These are phyloP conservation scores for Ceratobasidium sp. DNA, from an alignment of 1,284 basidiomycete species.

Conservation along the genomic window DNA sequence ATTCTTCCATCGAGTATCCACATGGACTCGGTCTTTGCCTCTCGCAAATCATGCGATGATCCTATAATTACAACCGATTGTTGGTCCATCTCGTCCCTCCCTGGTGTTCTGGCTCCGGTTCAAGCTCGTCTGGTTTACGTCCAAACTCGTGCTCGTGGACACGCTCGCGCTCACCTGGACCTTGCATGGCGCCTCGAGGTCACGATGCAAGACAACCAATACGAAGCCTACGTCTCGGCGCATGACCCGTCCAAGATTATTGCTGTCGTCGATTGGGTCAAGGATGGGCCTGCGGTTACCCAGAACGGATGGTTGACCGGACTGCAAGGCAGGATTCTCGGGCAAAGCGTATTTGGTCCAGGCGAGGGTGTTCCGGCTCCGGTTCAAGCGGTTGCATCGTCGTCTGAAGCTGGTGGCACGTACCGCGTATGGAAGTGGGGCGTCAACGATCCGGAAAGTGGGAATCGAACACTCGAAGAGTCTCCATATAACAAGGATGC, in stretches of 20 bases:
- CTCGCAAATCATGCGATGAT: constrained; percentile 56
- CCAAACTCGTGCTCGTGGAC: constrained; percentile 30
- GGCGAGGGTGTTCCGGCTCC: constrained; percentile 37
- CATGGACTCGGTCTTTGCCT: constrained; percentile 62
- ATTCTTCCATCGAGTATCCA: constrained; percentile 64
- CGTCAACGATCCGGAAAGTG: constrained; percentile 76
- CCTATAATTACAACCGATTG: constrained; percentile 63
- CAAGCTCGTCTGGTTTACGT: constrained; percentile 43
- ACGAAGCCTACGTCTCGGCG: constrained; percentile 46
- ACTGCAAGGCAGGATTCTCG: constrained; percentile 46
- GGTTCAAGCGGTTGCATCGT: constrained; percentile 51
- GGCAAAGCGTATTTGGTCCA: not conserved
- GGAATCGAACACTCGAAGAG: constrained; percentile 66
- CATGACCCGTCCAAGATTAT: constrained; percentile 46
- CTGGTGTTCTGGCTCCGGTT: constrained; percentile 26
- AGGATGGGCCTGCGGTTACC: constrained; percentile 42
- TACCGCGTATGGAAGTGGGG: constrained; percentile 83
- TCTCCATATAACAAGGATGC: constrained; percentile 78
- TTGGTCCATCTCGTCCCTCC: constrained; percentile 26
- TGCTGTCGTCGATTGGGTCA: constrained; percentile 45
- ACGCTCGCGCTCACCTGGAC: constrained; percentile 17
- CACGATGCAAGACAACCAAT: constrained; percentile 45
- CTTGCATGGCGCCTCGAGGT: constrained; percentile 45
- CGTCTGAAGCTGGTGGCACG: constrained; percentile 60
- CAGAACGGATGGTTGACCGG: constrained; percentile 56